Evolutionary conservation across 2,329 filamentous ascomycete species (phyloP), one percentile per base, ranked within the genome.

Genomic region (Xylaria sp.): DNA sequence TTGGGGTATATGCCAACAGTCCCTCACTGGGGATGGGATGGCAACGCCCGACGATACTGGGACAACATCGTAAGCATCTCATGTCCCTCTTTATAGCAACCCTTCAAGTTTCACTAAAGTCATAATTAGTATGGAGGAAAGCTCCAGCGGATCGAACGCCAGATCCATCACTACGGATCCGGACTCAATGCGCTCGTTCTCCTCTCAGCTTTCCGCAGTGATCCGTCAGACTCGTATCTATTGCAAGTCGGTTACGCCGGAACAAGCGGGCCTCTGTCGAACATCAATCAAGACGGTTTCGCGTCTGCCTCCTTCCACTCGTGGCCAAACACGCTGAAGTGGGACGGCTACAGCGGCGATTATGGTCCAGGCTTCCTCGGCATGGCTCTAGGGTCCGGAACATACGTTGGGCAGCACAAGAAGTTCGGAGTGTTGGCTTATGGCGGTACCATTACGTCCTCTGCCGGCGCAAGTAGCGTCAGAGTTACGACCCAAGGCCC

Each of bases 1-100:
- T 69, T 84, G 1, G 85, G 82, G 0, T 87, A 82, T 63, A 85
- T 81, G 76, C 84, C 85, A 0, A 83, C 82, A 0, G 80, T 87
- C 0, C 76, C 83, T 0, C 85, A 87, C 64, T 87, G 85, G 85
- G 85, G 83, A 2, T 87, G 82, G 82, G 86, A 87, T 53, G 85
- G 85, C 11, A 87, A 87, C 63, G 83, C 85, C 0, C 78, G 85
- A 1, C 73, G 85, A 5, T 87, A 87, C 70, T 87, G 85, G 85
- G 85, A 87, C 67, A 85, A 84, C 54, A 72, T 82, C n/a, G 65
- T 68, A 47, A 56, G 56, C 19, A 52, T 40, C n/a, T 15, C 15
- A 9, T 7, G 2, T 37, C 19, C 21, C 11, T 40, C n/a, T 2
- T 40, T 19, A 8, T 52, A 10, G 19, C 1, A 21, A 4, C 2